Conservation (phyloP, 2,329 filamentous ascomycete genomes). For the Epichloe baconii region DNA sequence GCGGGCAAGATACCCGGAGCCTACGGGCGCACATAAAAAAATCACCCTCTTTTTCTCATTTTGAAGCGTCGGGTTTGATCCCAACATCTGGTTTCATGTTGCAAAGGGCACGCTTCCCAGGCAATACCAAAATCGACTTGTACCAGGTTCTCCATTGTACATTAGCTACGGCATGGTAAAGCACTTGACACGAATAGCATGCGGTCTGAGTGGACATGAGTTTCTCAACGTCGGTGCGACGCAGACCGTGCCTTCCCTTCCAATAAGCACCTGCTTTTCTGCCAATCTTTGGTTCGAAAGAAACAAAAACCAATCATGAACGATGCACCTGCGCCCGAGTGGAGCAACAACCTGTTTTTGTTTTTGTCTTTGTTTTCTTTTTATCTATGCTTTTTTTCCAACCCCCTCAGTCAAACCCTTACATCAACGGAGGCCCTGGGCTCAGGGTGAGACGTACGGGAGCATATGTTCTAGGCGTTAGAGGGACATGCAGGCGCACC, state of each 20-base stretch:
- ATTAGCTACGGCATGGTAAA: not conserved
- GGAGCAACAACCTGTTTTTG: not conserved
- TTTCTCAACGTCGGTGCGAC: too few species aligned
- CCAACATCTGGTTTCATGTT: not conserved
- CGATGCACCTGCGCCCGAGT: too few species aligned
- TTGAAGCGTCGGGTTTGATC: too few species aligned
- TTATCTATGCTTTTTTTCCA: not conserved
- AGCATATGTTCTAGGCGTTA: not conserved
- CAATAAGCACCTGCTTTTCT: not conserved
- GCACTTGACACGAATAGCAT: not conserved
- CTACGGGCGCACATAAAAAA: too few species aligned
- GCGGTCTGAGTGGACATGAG: too few species aligned
- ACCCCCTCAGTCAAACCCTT: not conserved
- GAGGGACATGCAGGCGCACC: not conserved
- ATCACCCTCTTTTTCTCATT: too few species aligned
- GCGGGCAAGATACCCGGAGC: not conserved
- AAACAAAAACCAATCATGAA: too few species aligned
- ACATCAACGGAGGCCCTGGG: not conserved
- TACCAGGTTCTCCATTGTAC: not conserved
- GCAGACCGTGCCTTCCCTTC: too few species aligned
- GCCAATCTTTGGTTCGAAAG: too few species aligned
- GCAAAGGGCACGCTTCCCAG: not conserved
- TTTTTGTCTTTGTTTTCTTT: too few species aligned
- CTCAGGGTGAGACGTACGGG: not conserved
- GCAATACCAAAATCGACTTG: not conserved